Conservation (phyloP, 805 yeast genomes). For the Teunomyces lycoperdinae region DNA sequence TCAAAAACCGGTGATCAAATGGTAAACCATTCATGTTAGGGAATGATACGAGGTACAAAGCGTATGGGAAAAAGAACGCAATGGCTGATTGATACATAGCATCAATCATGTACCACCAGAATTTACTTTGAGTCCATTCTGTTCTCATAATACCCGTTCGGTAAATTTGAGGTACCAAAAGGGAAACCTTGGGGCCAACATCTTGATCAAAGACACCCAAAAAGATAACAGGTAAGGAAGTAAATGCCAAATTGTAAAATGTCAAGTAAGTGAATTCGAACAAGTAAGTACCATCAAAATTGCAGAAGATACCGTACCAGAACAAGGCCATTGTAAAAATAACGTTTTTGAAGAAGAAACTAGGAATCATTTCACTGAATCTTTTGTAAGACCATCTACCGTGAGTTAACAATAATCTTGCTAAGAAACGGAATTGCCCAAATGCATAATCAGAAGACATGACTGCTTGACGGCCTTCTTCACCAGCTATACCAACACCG, state of each 20-base stretch:
- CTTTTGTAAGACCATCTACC: constrained; percentile 84
- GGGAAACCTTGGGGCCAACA: constrained; percentile 60
- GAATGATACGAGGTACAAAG: constrained; percentile 43
- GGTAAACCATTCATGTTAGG: constrained; percentile 52
- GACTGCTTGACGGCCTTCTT: constrained; percentile 83
- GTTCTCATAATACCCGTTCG: constrained; percentile 61
- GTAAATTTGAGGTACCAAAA: constrained; percentile 70
- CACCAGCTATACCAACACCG: constrained; percentile 86
- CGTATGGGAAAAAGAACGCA: constrained; percentile 66
- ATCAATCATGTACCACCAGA: constrained; percentile 61
- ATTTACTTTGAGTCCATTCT: constrained; percentile 61
- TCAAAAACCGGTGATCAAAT: constrained; percentile 66
- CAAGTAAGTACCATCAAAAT: constrained; percentile 73
- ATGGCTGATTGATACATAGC: constrained; percentile 72
- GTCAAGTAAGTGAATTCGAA: constrained; percentile 76
- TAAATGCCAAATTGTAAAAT: constrained; percentile 77
- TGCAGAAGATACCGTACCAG: constrained; percentile 70
- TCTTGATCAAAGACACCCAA: constrained; percentile 77
- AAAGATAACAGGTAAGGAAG: constrained; percentile 74
- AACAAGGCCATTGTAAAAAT: constrained; percentile 70
- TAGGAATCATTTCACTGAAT: constrained; percentile 73
- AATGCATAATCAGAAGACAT: constrained; percentile 84
- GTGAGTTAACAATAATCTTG: constrained; percentile 66
- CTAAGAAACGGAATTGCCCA: constrained; percentile 72
- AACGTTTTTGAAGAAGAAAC: constrained; percentile 75